These are phyloP conservation scores for Plasmodiophora brassicae DNA, from an alignment of 208 protist species.

Conservation along the genomic window DNA sequence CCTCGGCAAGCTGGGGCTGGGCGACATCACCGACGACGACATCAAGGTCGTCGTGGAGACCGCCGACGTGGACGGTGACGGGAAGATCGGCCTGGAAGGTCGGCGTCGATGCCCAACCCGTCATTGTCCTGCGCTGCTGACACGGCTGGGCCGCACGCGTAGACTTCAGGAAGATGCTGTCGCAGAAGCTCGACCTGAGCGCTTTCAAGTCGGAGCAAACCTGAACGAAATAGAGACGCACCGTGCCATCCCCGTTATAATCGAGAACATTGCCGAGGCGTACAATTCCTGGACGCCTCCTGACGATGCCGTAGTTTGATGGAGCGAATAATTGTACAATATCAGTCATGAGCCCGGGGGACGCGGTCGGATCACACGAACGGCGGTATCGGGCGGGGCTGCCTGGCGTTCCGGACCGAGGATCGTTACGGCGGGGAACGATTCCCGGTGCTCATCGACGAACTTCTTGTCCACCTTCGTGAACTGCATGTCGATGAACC, in stretches of 20 bases:
- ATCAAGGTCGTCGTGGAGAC: conserved; percentile 73
- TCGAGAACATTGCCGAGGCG: no score
- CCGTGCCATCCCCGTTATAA: no score
- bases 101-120: no score
- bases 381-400: no score
- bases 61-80: conserved; percentile 82
- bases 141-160: no score
- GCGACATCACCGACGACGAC: conserved; percentile 63
- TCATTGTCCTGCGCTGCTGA: no score
- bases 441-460: conserved; percentile 14
- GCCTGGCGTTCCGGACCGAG: background rate
- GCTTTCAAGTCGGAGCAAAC: background rate
- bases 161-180: conserved; percentile 74
- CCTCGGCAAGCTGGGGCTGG: conserved; percentile 61
- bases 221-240: no score
- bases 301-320: no score
- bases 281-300: no score
- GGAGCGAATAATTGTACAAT: no score
- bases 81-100: conserved; percentile 76
- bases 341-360: no score
- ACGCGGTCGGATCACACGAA: no score
- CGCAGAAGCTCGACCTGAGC: background rate
- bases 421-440: background rate
- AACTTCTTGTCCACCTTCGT: background rate
- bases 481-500: conserved; percentile 28